phyloP scores from a whole-genome alignment of 139 green algal genomes.

The Micractinium sp. region DNA sequence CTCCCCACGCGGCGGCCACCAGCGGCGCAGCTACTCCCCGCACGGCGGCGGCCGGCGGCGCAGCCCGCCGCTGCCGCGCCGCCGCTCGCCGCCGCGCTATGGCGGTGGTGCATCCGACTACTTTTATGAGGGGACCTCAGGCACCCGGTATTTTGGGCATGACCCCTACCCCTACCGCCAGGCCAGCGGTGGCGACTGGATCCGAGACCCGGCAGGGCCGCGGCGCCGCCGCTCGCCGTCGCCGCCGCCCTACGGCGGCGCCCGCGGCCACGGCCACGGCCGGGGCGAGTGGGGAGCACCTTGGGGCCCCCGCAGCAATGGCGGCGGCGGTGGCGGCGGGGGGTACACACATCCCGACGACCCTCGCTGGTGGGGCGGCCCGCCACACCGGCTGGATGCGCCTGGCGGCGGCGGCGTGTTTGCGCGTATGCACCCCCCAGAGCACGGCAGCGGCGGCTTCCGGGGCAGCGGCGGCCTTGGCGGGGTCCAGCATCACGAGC shows the following conservation, averaged over 20 bases:
- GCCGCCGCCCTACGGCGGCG: background rate
- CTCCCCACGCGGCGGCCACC: background rate
- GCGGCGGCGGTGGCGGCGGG: background rate
- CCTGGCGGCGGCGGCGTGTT: slow-evolving; percentile 2
- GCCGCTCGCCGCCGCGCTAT: background rate
- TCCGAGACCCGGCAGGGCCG: background rate
- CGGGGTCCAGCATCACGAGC: slow-evolving; percentile 9
- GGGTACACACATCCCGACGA: too few relatives aligned
- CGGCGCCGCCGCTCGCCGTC: background rate
- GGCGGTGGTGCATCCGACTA: background rate
- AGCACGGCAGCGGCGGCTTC: too few relatives aligned
- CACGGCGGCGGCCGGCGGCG: background rate
- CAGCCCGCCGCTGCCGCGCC: background rate
- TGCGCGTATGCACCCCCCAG: background rate
- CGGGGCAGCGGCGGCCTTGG: too few relatives aligned
- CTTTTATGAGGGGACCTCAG: background rate
- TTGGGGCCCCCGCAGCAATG: background rate
- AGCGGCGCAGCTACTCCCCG: slow-evolving; percentile 3
- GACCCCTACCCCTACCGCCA: slow-evolving; percentile 9
- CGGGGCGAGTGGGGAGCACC: background rate
- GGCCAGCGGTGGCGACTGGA: background rate
- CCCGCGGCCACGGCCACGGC: background rate
- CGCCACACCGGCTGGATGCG: background rate
- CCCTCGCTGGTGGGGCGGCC: background rate
- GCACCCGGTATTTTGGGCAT: background rate